Evolutionary conservation across 805 yeast genomes (phyloP), one percentile per base, ranked within the genome.

Genomic region (Candida ipomoeae): DNA sequence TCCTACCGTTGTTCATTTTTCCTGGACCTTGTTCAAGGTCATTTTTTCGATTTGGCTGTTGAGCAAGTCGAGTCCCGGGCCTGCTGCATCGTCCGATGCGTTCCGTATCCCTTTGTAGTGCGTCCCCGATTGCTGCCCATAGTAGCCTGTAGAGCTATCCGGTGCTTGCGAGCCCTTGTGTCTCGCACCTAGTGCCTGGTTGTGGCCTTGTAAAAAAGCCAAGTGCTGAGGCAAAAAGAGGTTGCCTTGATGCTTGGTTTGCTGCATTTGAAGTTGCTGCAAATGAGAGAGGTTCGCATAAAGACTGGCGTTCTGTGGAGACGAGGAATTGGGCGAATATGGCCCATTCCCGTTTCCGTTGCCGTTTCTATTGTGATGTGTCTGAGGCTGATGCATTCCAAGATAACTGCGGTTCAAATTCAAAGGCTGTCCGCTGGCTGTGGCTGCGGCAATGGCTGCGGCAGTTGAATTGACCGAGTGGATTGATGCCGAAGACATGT

Each of bases 361-460:
- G 14, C 42, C 45, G 23, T 52, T 53, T 23, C 56, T 45, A 10
- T 40, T 46, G 21, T 62, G 67, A 35, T 63, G 64, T 1, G 71
- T 67, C 54, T 64, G 72, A 6, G 71, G 69, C 53, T 65, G 72
- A 48, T 69, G 74, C 49, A 67, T 55, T 1, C 65, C 65, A 57
- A 64, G 61, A 39, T 64, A 65, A 21, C 57, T 61, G 50, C 60
- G 64, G 57, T 56, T 65, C 54, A 71, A 57, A 50, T 66, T 73
- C 60, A 73, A 66, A 3, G 77, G 74, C 54, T 73, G 78, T 6
- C 78, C 78, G 48, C 75, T 69, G 5, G 78, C 78, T 10, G 77
- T 73, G 10, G 78, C 78, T 2, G 78, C 76, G 0, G 78, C 78
- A 43, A 73, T 73, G 3, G 76, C 77, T 7, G 77, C 76, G 2